These are phyloP conservation scores for Cladosporium phlei DNA, from an alignment of 2,329 filamentous ascomycete genomes.

Conservation along the genomic window DNA sequence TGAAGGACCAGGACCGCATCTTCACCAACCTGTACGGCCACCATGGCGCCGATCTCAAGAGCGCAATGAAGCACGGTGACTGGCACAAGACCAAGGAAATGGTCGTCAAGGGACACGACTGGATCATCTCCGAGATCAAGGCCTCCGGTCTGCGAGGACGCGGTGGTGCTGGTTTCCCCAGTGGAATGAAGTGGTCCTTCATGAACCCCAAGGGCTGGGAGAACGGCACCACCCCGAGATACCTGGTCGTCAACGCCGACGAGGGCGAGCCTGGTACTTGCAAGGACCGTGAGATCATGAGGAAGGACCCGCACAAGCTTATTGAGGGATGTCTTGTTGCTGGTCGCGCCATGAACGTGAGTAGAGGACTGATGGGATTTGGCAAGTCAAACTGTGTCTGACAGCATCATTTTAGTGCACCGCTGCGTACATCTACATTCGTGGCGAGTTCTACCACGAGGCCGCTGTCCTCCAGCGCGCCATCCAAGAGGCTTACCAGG, in stretches of 20 bases:
- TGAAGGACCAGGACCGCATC: constrained; percentile 95
- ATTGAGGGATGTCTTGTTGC: constrained; percentile 95
- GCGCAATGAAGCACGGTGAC: constrained; percentile 95
- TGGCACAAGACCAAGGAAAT: constrained; percentile 99
- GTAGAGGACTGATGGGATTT: constrained; percentile 9
- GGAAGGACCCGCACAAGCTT: constrained; percentile 98
- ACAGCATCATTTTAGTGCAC: constrained; percentile 53
- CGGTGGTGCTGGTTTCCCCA: constrained; percentile 96
- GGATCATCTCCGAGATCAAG: constrained; percentile 98
- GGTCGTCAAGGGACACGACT: constrained; percentile 91
- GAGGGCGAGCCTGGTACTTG: constrained; percentile 98
- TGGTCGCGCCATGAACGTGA: constrained; percentile 87
- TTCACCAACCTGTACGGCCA: constrained; percentile 98
- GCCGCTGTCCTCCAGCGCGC: constrained; percentile 88
- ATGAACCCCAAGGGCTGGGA: constrained; percentile 99
- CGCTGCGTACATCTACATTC: constrained; percentile 98
- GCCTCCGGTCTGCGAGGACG: constrained; percentile 90
- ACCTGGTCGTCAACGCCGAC: constrained; percentile 96
- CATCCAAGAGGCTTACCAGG: constrained; percentile 96
- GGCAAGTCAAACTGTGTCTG: not conserved
- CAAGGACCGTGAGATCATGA: constrained; percentile 99
- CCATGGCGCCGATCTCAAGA: constrained; percentile 85
- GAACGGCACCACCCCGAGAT: constrained; percentile 91
- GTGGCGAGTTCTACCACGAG: constrained; percentile 96
- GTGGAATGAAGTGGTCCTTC: constrained; percentile 94